Evolutionary conservation across 352 stramenopile species (phyloP).

Genomic region (Pythium volutum): DNA sequence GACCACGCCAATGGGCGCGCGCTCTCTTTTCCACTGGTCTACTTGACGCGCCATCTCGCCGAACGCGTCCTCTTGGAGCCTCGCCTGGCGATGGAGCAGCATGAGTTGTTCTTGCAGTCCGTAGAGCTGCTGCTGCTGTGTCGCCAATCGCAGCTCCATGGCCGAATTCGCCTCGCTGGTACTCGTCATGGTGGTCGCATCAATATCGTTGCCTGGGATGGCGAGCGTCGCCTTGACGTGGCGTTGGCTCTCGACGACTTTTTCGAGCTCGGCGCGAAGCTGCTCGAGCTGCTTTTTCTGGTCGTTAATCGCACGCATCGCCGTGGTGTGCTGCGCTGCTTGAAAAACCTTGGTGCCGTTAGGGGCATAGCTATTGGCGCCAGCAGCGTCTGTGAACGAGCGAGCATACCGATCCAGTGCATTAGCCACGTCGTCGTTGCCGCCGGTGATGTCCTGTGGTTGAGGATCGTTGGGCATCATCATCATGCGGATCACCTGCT

Average conservation of each 20-base stretch:
- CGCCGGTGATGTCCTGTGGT: background rate
- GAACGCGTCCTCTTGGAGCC: conserved; percentile 38
- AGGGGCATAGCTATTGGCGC: background rate
- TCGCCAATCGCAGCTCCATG: conserved; percentile 17
- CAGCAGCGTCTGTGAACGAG: conserved; percentile 53
- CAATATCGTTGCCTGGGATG: background rate
- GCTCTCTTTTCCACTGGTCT: conserved; percentile 35
- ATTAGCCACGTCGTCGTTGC: conserved; percentile 27
- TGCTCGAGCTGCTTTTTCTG: conserved; percentile 46
- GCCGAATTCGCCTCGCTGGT: background rate
- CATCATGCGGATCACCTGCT: conserved; percentile 56
- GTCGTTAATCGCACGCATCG: conserved; percentile 23
- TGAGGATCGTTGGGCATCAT: conserved; percentile 2
- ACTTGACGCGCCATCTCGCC: conserved; percentile 40
- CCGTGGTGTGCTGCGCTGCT: conserved; percentile 19
- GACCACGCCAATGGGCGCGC: conserved; percentile 20
- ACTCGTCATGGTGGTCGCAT: background rate
- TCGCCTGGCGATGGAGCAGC: conserved; percentile 34
- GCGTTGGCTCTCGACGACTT: conserved; percentile 44
- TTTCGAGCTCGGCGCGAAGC: conserved; percentile 36
- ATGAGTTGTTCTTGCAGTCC: conserved; percentile 35
- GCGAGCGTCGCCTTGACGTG: conserved; percentile 26
- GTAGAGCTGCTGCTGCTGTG: conserved; percentile 26
- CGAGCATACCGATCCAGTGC: conserved; percentile 46
- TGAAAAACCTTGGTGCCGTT: conserved; percentile 12